These are phyloP conservation scores for Gentiana straminea DNA, from an alignment of 257 asterid species.

Conservation along the genomic window DNA sequence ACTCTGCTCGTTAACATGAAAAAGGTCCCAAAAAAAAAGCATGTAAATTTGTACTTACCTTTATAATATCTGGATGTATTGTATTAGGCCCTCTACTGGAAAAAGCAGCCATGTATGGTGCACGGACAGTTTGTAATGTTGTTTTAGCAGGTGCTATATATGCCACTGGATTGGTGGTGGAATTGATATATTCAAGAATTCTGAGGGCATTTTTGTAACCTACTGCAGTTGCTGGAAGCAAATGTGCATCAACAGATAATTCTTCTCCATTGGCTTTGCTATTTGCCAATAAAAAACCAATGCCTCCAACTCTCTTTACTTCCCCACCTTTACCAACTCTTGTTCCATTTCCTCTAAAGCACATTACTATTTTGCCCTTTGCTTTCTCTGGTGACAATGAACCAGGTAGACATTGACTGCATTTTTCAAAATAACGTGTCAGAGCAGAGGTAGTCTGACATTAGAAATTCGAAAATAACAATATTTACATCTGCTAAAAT, in stretches of 20 bases:
- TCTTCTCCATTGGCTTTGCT: conserved; percentile 39
- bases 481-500: too few relatives aligned
- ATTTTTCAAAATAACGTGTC: not conserved
- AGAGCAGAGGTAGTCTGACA: too few relatives aligned
- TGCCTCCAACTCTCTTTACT: conserved; percentile 84
- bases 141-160: conserved; percentile 20
- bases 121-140: conserved; percentile 17
- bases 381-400: conserved; percentile 59
- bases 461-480: too few relatives aligned
- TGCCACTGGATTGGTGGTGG: conserved; percentile 24
- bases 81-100: conserved; percentile 38
- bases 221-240: conserved; percentile 40
- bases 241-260: conserved; percentile 26
- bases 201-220: conserved; percentile 12
- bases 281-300: conserved; percentile 61
- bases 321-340: conserved; percentile 73
- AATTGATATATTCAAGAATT: conserved; percentile 20
- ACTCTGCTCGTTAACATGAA: too few relatives aligned
- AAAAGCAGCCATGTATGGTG: conserved; percentile 38
- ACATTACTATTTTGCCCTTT: conserved; percentile 67
- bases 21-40: not conserved
- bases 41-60: conserved; percentile 13
- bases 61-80: conserved; percentile 27
- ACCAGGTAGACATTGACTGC: conserved; percentile 78
- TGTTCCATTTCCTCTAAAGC: conserved; percentile 68